A percentile compares a stretch with the other conserved stretches of the same genome.
phyloP scores from a whole-genome alignment of 2,329 filamentous ascomycete genomes.

The Ophiostoma pallidulum region DNA sequence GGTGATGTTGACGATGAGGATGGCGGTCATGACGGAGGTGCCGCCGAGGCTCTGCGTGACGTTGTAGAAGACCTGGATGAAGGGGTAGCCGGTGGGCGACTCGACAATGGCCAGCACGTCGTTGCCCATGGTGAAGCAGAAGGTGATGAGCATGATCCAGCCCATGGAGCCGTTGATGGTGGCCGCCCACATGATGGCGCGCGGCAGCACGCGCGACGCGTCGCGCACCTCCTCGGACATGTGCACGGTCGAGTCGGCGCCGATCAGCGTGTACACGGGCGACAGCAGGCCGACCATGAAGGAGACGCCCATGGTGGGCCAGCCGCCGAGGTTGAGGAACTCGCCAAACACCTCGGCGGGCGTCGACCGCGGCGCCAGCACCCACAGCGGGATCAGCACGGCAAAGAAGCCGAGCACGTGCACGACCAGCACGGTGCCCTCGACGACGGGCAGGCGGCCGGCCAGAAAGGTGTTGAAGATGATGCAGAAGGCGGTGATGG shows the following conservation, averaged over 20 bases:
- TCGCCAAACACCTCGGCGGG: slow-evolving; percentile 31
- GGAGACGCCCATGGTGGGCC: slow-evolving; percentile 34
- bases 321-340: slow-evolving; percentile 39
- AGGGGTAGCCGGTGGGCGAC: slow-evolving; percentile 43
- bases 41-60: slow-evolving; percentile 38
- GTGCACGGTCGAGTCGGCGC: slow-evolving; percentile 27
- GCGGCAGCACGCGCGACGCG: slow-evolving; percentile 26
- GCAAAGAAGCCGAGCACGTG: slow-evolving; percentile 37
- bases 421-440: slow-evolving; percentile 40
- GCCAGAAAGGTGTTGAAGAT: slow-evolving; percentile 41
- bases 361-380: slow-evolving; percentile 18
- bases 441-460: slow-evolving; percentile 38
- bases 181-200: slow-evolving; percentile 28
- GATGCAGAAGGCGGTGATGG: slow-evolving; percentile 35
- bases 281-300: slow-evolving; percentile 38
- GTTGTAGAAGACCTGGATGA: slow-evolving; percentile 49
- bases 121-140: slow-evolving; percentile 29
- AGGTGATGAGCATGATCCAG: slow-evolving; percentile 29
- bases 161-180: slow-evolving; percentile 28
- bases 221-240: slow-evolving; percentile 32
- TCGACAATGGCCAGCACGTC: slow-evolving; percentile 17
- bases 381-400: slow-evolving; percentile 22
- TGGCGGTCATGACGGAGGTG: slow-evolving; percentile 38
- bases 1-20: slow-evolving; percentile 39
- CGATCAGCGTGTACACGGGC: slow-evolving; percentile 28